Evolutionary conservation across 2,329 filamentous ascomycete species (phyloP), one percentile per base, ranked within the genome.

Genomic region (Diaporthe citrichinensis): DNA sequence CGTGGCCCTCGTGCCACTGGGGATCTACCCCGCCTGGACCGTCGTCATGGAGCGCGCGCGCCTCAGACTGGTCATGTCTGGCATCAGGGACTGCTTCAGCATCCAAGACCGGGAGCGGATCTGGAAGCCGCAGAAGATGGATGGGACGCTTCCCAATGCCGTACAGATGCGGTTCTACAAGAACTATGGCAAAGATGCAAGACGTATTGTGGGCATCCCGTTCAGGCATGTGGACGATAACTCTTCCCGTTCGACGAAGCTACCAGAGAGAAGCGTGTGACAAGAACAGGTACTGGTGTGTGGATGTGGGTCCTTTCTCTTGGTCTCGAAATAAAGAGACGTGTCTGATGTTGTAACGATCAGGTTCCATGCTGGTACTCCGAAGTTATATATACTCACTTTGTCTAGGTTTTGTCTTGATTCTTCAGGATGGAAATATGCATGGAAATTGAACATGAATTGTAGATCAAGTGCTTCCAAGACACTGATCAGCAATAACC

Each of bases 11-110:
- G 55, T 58, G 31, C 55, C 55, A 2, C 17, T 58, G 17, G 55
- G 55, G 3, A 58, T 58, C 20, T 58, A 36, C 31, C 31, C 55
- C 0, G 55, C 55, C 31, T 58, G 55, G 31, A 36, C 17, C 4
- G 55, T 58, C 10, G 3, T 4, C 31, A 58, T 58, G 55, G 31
- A 58, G 55, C 55, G 39, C 20, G 55, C 55, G 6, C 31, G 55
- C 17, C 3, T 58, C 10, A 58, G 20, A 10, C 31, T 58, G 55
- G 28, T 36, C 55, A 58, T 58, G 55, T 58, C 55, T 58, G 55
- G 55, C 55, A 58, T 36, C 55, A 58, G 55, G 55, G 31, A 58
- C 31, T n/a, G 20, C 31, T 58, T 58, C 20, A 58, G 55, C 55
- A 58, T 7, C 31, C 55, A 58, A 36, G 55, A 58, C 55, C 55